Evolutionary conservation across 1,284 basidiomycete genomes (phyloP), one percentile per base, ranked within the genome.

Genomic region (Lignosus rhinocerotis): DNA sequence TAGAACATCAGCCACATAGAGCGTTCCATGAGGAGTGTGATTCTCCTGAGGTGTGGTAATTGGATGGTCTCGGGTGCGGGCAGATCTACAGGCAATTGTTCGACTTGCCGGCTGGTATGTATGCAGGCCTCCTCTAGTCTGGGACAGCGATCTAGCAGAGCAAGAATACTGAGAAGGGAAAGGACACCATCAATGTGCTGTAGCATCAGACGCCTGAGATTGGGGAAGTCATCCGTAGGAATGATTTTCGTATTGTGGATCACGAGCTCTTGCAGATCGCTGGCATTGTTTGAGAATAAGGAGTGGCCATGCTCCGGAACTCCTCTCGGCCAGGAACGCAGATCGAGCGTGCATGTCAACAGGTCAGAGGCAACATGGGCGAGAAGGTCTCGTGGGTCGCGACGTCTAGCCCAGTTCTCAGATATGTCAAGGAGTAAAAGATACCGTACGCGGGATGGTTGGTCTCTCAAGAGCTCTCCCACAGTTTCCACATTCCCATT

Each of bases 401-500:
- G 47, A 25, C 56, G 51, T 34, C 56, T 31, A 6, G 39, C 11
- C 56, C 56, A 58, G 16, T 38, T 51, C 21, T 51, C 45, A 3
- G 17, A 25, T 2, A 19, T 53, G 41, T 58, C 51, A 10, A 50
- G 32, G 10, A 58, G 19, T 14, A 58, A 51, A 7, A 58, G 56
- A 32, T 58, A 47, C 6, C 47, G 56, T 47, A 58, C 43, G 12
- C 56, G 56, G 7, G 46, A 48, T 2, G 56, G 56, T n/a, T 58
- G 36, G 10, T 36, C 39, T 11, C n/a, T 9, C 46, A 58, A 53
- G 43, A 58, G 33, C 12, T 50, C 51, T 30, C 31, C 46, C 17
- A 34, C 51, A 8, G 39, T 32, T 34, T 58, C 51, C 8, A 53
- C 46, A 31, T 58, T 48, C 12, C 48, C 67, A 5, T 57, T 58